Evolutionary conservation across 164 flowering plant genomes (phyloP).

Genomic region (Tetracentron sinense): DNA sequence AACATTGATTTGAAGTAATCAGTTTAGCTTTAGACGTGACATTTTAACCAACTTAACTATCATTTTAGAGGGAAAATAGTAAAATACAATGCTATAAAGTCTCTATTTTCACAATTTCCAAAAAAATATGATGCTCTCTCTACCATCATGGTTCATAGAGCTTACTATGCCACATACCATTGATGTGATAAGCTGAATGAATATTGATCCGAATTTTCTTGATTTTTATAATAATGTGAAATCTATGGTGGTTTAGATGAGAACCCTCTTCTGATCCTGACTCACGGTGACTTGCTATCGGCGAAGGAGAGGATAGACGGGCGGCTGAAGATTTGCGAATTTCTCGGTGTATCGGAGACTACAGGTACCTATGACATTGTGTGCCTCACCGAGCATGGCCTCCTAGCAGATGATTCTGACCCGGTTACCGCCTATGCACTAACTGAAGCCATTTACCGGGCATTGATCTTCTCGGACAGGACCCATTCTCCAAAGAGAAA

Average conservation of each 20-base stretch:
- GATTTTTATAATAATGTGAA: not conserved
- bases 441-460: slow-evolving; percentile 59
- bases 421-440: slow-evolving; percentile 60
- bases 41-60: too few relatives aligned
- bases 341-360: slow-evolving; percentile 45
- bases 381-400: slow-evolving; percentile 66
- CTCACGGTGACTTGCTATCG: slow-evolving; percentile 66
- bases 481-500: slow-evolving; percentile 40
- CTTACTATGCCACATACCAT: too few relatives aligned
- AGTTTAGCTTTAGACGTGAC: too few relatives aligned
- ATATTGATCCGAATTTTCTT: too few relatives aligned
- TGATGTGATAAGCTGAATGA: too few relatives aligned
- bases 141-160: too few relatives aligned
- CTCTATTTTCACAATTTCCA: too few relatives aligned
- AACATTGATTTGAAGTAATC: too few relatives aligned
- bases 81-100: too few relatives aligned
- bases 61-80: too few relatives aligned
- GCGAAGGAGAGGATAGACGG: slow-evolving; percentile 57
- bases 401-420: slow-evolving; percentile 56
- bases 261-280: slow-evolving; percentile 64
- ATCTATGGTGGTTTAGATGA: slow-evolving; percentile 44
- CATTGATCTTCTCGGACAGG: slow-evolving; percentile 53
- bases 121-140: too few relatives aligned
- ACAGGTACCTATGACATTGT: slow-evolving; percentile 62
- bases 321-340: slow-evolving; percentile 51